phyloP scores from a whole-genome alignment of 139 green algal species.

The Medakamo hakoo region DNA sequence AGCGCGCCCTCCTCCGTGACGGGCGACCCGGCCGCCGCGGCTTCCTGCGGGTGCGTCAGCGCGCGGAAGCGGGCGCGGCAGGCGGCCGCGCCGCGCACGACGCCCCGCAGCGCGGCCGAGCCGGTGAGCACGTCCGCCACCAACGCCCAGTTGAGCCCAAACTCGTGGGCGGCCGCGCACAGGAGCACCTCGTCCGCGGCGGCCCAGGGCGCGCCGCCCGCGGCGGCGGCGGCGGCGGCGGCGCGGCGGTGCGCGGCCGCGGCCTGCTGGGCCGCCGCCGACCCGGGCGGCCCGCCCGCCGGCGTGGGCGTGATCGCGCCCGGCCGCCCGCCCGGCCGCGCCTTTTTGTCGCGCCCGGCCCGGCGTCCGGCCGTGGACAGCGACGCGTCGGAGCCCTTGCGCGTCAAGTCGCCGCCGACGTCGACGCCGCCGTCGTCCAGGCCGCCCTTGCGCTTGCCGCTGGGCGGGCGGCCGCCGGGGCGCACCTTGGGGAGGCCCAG shows the following conservation, averaged over 20 bases:
- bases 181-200: conserved; percentile 40
- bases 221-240: neutral
- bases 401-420: too few relatives aligned
- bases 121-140: conserved; percentile 34
- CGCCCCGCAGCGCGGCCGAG: conserved; percentile 29
- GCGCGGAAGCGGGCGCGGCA: conserved; percentile 33
- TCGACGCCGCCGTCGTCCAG: too few relatives aligned
- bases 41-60: conserved; percentile 2
- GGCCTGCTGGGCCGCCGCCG: neutral
- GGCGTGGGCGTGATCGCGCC: conserved; percentile 4
- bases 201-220: conserved; percentile 13
- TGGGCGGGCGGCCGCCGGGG: too few relatives aligned
- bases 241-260: neutral
- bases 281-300: neutral
- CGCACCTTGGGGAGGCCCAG: too few relatives aligned
- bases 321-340: neutral
- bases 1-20: conserved; percentile 16
- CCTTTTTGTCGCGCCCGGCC: too few relatives aligned
- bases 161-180: conserved; percentile 48
- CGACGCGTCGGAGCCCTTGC: too few relatives aligned
- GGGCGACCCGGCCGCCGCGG: conserved; percentile 1
- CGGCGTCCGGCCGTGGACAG: too few relatives aligned
- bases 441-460: too few relatives aligned
- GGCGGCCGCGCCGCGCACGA: conserved; percentile 21
- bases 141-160: conserved; percentile 53